Base-by-base conservation (phyloP, 805 yeast species). In the Yamadazyma kitorensis region DNA sequence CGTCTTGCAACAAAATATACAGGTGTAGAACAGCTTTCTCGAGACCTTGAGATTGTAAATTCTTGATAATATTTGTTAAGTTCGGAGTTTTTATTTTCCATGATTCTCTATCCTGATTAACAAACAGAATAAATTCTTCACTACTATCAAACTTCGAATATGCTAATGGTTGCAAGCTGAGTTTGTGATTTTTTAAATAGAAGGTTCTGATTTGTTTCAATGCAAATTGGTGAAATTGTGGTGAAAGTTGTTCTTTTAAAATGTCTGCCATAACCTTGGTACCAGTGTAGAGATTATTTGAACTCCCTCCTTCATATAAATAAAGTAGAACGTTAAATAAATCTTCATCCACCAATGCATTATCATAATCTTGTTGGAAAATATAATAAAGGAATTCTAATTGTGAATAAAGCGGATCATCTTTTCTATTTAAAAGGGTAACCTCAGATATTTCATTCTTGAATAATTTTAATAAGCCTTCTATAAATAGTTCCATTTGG, bases 1-100 rank as follows among this genome's bases (percentile, higher is more conserved):
- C 29, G 8, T 37, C 30, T 13, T 37, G 24, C 11, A 43, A 35
- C 15, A 34, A 20, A 6, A 39, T 25, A 17, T 43, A 34, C 40
- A 35, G 39, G 16, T 43, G 26, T 8, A 43, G 24, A 10, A 31
- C 21, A n/a, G 44, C 43, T 18, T 24, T 17, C 19, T 36, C 14
- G 6, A 42, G 24, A 1, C 30, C 12, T n/a, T 26, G 19, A n/a
- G 27, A n/a, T 10, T 36, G 28, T 13, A 43, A 25, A 6, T 16
- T 13, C 5, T 29, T 27, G 5, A 40, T 29, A 17, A 43, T 37
- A 6, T 25, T 30, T 2, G 15, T 20, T 13, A 34, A 26, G n/a
- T 24, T 22, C 1, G 31, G 26, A 7, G 34, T 33, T 24, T 37
- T 27, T 2, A 27, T 16, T 12, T 36, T 42, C 54, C 54, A 49